Percentiles rank a stretch among this genome's conserved stretches.
phyloP scores from a whole-genome alignment of 768 basidiomycete species.

The Heimioporus sp. region DNA sequence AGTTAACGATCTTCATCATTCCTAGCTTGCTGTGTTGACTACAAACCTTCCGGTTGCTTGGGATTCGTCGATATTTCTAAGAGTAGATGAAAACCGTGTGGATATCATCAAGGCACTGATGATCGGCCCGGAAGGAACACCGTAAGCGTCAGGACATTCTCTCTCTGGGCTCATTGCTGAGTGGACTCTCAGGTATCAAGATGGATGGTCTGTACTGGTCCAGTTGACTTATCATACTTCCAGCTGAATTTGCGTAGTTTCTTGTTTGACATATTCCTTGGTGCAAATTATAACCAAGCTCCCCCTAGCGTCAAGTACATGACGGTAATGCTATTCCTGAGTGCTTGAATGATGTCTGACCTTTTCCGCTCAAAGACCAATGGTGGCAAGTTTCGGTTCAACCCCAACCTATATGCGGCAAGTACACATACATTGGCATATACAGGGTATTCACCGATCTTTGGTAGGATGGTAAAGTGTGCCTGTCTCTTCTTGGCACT shows the following conservation, averaged over 20 bases:
- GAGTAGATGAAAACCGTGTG: conserved; percentile 89
- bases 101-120: conserved; percentile 92
- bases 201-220: conserved; percentile 70
- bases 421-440: conserved; percentile 20
- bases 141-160: conserved; percentile 48
- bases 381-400: conserved; percentile 87
- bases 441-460: not conserved
- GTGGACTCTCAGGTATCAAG: conserved; percentile 61
- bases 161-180: conserved; percentile 1
- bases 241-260: conserved; percentile 37
- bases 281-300: conserved; percentile 83
- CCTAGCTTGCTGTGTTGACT: conserved; percentile 87
- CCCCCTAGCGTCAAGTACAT: conserved; percentile 76
- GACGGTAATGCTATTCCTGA: conserved; percentile 37
- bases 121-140: conserved; percentile 91
- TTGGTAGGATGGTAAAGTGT: conserved; percentile 89
- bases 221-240: not conserved
- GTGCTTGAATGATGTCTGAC: conserved; percentile 11
- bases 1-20: conserved; percentile 11
- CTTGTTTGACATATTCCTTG: conserved; percentile 92
- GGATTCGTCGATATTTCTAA: conserved; percentile 91
- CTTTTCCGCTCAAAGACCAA: conserved; percentile 54
- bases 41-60: conserved; percentile 94
- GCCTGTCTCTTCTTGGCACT: conserved; percentile 86
- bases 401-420: conserved; percentile 92